Percentiles rank a stretch among this genome's conserved stretches.
These are phyloP conservation scores for Dictyostelium firmibasis DNA, from an alignment of 78 protist genomes.

Conservation along the genomic window DNA sequence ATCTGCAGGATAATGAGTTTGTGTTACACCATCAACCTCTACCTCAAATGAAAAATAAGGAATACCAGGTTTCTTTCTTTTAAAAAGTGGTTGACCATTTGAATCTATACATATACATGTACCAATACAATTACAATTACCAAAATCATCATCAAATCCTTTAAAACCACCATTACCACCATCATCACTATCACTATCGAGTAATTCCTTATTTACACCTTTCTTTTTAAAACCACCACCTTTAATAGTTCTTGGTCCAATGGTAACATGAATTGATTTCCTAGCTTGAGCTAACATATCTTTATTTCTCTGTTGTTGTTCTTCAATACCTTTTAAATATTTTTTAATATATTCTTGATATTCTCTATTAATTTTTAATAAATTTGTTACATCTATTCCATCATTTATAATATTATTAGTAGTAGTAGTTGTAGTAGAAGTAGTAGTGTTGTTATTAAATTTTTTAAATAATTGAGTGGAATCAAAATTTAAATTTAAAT, in stretches of 20 bases:
- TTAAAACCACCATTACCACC: neutral
- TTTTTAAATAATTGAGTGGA: neutral
- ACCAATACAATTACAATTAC: neutral
- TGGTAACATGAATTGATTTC: neutral
- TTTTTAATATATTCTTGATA: neutral
- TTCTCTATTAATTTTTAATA: neutral
- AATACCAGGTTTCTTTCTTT: slow-evolving; percentile 3
- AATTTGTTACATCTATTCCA: neutral
- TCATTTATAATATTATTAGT: neutral
- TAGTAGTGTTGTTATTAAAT: neutral
- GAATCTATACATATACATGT: neutral
- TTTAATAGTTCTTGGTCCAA: neutral
- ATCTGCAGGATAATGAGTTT: slow-evolving; percentile 26
- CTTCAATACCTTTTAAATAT: neutral
- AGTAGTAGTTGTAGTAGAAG: neutral
- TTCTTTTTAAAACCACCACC: neutral
- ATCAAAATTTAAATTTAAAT: neutral
- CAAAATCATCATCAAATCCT: neutral
- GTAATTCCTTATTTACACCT: neutral
- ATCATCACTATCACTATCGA: neutral
- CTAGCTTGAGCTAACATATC: neutral
- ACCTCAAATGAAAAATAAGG: slow-evolving; percentile 8
- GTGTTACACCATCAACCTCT: slow-evolving; percentile 7
- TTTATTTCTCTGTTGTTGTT: neutral
- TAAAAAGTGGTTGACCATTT: neutral